Evolutionary conservation across 495 filamentous ascomycete species (phyloP), one percentile per base, ranked within the genome.

Genomic region (Penicillium coprophilum): DNA sequence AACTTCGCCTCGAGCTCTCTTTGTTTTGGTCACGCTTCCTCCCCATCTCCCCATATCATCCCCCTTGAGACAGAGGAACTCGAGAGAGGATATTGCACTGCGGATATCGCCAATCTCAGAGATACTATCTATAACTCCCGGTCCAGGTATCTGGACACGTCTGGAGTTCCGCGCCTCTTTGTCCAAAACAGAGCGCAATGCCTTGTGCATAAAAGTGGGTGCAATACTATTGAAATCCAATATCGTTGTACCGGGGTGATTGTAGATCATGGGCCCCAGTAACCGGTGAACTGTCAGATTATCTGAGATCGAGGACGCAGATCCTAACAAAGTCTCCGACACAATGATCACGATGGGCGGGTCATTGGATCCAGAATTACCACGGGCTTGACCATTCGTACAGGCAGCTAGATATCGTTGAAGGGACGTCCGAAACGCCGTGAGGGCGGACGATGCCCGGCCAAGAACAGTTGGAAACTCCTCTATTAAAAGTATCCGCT

Each of bases 161-260:
- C 85, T 85, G 4, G 88, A 89, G 56, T 83, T 79, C 8, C 82
- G 77, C 1, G 90, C 85, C 65, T 96, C 91, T 69, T 93, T 96
- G 58, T 85, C 78, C 1, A 97, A 77, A 15, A 96, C 77, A 17
- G 88, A 67, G 39, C 89, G 85, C 13, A 99, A 74, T 4, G 92
- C 93, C 73, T 91, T 94, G 6, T 83, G 77, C 70, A 97, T 82
- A 38, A 91, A 85, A 0, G 94, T 95, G 0, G 91, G 85, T 9
- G 95, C 95, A 60, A 97, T 86, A 21, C 86, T 82, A 68, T 97
- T 97, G 71, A 96, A 97, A 60, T 93, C 91, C 48, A 99, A 89
- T 4, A 88, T 78, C 11, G 81, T 83, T 5, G 87, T 85, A 24
- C 82, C 82, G 2, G 88, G 84, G 67, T 97, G 89, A 44, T 85